Conservation (phyloP, 2,329 filamentous ascomycete species). For the Fusarium succisae region DNA sequence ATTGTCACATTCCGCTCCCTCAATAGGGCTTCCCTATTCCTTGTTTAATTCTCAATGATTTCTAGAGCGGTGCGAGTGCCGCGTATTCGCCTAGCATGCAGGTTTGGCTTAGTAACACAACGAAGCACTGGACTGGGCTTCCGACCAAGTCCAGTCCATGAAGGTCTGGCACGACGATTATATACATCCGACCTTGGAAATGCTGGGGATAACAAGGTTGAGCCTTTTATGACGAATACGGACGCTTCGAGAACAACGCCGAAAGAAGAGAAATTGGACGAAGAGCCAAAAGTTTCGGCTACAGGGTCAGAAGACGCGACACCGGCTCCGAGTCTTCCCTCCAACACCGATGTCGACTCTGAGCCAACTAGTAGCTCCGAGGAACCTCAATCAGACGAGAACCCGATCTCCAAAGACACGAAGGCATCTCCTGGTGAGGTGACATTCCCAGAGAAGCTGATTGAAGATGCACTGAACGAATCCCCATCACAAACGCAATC, state of each 20-base stretch:
- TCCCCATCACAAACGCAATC: neutral
- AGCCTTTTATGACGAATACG: slow-evolving; percentile 33
- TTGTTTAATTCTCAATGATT: slow-evolving; percentile 46
- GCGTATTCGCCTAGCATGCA: slow-evolving; percentile 49
- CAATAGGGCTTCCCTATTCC: slow-evolving; percentile 14
- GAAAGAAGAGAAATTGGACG: neutral
- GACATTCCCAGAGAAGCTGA: neutral
- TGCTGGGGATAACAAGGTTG: slow-evolving; percentile 37
- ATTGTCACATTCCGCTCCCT: slow-evolving; percentile 14
- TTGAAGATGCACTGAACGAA: neutral
- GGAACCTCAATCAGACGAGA: neutral
- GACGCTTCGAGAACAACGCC: neutral
- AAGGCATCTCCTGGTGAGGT: neutral
- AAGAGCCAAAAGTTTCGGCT: neutral
- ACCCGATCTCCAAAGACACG: neutral
- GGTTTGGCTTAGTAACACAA: slow-evolving; percentile 43
- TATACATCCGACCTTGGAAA: slow-evolving; percentile 39
- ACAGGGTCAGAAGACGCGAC: neutral
- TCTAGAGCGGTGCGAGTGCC: slow-evolving; percentile 46
- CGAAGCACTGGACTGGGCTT: slow-evolving; percentile 25
- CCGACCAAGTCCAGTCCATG: slow-evolving; percentile 11
- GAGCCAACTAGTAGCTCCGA: neutral
- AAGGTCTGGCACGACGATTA: slow-evolving; percentile 24
- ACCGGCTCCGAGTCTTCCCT: neutral
- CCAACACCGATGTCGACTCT: neutral